Evolutionary conservation across 169 alveolate genomes (phyloP).

Genomic region (Pseudocohnilembus persalinus): DNA sequence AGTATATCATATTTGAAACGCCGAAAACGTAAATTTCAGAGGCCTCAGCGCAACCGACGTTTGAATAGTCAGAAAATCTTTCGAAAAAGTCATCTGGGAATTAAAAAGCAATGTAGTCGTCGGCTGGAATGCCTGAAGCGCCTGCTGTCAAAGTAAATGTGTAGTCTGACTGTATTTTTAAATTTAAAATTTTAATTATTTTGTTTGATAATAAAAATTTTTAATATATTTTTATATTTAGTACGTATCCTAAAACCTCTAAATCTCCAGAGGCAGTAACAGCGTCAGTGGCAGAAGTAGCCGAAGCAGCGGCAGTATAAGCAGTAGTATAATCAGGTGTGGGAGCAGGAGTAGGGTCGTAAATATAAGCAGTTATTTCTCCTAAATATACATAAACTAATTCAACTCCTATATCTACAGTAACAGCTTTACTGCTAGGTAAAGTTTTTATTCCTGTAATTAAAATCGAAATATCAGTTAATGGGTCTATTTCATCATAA

Average conservation of each 20-base stretch:
- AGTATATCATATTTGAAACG: conserved; percentile 15
- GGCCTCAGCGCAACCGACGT: background rate
- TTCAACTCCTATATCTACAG: background rate
- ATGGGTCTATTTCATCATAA: conserved; percentile 8
- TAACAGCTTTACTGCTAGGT: background rate
- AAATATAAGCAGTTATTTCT: background rate
- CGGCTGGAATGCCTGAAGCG: background rate
- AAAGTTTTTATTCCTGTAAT: conserved; percentile 2
- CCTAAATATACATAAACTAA: background rate
- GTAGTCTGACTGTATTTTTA: background rate
- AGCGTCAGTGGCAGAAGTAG: background rate
- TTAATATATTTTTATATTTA: no score
- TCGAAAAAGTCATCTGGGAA: conserved; percentile 21
- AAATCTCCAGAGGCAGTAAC: background rate
- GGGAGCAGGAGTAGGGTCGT: conserved; percentile 6
- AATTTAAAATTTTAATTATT: no score
- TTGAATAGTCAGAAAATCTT: conserved; percentile 15
- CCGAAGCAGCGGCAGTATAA: background rate
- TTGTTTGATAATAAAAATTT: no score
- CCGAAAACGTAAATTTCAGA: conserved; percentile 13
- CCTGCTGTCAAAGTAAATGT: background rate
- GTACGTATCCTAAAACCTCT: no score
- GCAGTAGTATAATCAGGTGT: no score
- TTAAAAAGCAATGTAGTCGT: background rate
- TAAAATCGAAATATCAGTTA: background rate